These are phyloP conservation scores for Nicotiana knightiana DNA, from an alignment of 257 asterid genomes.

Conservation along the genomic window DNA sequence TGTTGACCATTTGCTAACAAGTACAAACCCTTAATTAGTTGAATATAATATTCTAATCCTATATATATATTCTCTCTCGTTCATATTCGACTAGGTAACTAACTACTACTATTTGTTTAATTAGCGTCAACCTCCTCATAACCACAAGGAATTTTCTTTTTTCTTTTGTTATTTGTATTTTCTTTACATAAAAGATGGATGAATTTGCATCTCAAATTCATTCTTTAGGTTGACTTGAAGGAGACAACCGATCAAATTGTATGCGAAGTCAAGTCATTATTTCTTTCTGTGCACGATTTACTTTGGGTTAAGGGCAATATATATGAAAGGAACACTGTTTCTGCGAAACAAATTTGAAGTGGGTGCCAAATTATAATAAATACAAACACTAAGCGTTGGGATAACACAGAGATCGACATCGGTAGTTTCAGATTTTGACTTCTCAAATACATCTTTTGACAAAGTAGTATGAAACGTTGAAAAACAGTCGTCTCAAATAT, in stretches of 20 bases:
- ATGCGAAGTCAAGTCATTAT: not conserved
- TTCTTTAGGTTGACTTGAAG: not conserved
- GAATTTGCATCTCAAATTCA: not conserved
- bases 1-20: not conserved
- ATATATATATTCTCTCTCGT: not conserved
- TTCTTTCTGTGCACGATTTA: not conserved
- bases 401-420: not conserved
- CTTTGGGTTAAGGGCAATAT: too few relatives aligned
- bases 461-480: constrained; percentile 7
- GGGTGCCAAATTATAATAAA: not conserved
- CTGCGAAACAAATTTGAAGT: not conserved
- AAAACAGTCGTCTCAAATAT: not conserved
- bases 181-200: not conserved
- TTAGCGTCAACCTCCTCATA: not conserved
- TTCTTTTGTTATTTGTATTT: too few relatives aligned
- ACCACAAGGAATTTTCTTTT: not conserved
- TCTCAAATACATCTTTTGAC: not conserved
- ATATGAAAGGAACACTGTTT: too few relatives aligned
- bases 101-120: not conserved
- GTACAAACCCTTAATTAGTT: not conserved
- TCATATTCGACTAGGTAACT: not conserved
- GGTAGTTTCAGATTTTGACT: not conserved
- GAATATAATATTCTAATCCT: not conserved
- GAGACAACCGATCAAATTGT: not conserved
- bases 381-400: not conserved